Percentiles rank a stretch among this genome's conserved stretches.
Evolutionary conservation across 768 basidiomycete species (phyloP).

Genomic region (Russula compacta): DNA sequence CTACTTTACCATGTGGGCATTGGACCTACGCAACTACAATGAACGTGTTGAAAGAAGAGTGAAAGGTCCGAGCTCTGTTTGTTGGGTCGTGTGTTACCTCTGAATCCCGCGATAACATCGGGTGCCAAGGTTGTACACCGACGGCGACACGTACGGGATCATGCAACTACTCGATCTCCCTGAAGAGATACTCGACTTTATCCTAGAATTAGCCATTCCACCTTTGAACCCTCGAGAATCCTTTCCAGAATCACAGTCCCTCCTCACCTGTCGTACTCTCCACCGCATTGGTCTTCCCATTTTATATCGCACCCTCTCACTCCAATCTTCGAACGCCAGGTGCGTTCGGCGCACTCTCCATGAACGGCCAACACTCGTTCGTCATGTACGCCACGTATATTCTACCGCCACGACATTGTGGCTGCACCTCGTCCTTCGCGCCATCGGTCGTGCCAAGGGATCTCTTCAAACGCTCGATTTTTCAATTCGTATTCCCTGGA

Average conservation of each 20-base stretch:
- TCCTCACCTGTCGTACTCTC: constrained; percentile 5
- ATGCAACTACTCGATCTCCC: constrained; percentile 8
- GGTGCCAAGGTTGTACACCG: background rate
- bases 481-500: background rate
- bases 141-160: background rate
- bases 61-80: too few relatives aligned
- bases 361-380: background rate
- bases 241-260: background rate
- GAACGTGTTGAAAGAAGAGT: too few relatives aligned
- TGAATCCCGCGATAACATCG: background rate
- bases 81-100: too few relatives aligned
- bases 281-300: constrained; percentile 12
- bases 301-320: constrained; percentile 5
- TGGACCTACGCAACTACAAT: too few relatives aligned
- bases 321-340: background rate
- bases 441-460: constrained; percentile 2
- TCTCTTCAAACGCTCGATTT: constrained; percentile 13
- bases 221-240: background rate
- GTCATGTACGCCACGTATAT: constrained; percentile 8
- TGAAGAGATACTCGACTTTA: constrained; percentile 4
- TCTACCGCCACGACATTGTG: background rate
- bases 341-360: background rate
- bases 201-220: background rate
- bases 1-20: too few relatives aligned
- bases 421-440: background rate